Evolutionary conservation across 805 yeast species (phyloP).

Genomic region (Wickerhamiella allomyrinae): DNA sequence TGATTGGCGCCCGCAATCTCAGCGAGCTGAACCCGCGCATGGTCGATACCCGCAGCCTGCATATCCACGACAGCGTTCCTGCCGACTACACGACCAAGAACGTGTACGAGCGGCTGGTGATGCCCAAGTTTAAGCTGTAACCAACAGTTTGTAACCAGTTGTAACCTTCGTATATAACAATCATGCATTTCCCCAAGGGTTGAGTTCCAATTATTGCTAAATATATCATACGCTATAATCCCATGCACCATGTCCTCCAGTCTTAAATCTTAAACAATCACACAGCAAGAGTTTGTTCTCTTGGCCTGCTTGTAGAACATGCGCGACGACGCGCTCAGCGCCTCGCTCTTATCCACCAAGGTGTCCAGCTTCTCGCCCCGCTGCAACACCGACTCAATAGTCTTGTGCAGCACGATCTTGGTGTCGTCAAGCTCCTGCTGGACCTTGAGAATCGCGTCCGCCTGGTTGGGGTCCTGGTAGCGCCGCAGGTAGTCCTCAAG

Average conservation of each 20-base stretch:
- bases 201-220: not conserved
- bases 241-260: too few species aligned
- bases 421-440: constrained; percentile 98
- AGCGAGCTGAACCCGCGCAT: constrained; percentile 44
- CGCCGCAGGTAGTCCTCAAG: constrained; percentile 58
- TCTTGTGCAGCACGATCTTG: constrained; percentile 87
- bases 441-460: constrained; percentile 91
- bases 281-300: constrained; percentile 83
- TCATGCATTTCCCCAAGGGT: too few species aligned
- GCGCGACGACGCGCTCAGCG: constrained; percentile 71
- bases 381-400: constrained; percentile 84
- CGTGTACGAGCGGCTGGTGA: constrained; percentile 16
- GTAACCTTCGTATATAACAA: not conserved
- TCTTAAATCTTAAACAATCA: constrained; percentile 44
- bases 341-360: constrained; percentile 89
- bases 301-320: constrained; percentile 97
- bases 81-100: constrained; percentile 11
- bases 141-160: too few species aligned
- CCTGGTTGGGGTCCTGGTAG: constrained; percentile 94
- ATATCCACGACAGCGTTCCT: constrained; percentile 13
- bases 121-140: constrained; percentile 13
- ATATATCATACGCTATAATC: not conserved
- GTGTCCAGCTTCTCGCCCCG: constrained; percentile 94
- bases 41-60: constrained; percentile 40
- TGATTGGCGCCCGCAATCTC: constrained; percentile 55